phyloP scores from a whole-genome alignment of 306 rosid species.

The Dryas alaskensis region DNA sequence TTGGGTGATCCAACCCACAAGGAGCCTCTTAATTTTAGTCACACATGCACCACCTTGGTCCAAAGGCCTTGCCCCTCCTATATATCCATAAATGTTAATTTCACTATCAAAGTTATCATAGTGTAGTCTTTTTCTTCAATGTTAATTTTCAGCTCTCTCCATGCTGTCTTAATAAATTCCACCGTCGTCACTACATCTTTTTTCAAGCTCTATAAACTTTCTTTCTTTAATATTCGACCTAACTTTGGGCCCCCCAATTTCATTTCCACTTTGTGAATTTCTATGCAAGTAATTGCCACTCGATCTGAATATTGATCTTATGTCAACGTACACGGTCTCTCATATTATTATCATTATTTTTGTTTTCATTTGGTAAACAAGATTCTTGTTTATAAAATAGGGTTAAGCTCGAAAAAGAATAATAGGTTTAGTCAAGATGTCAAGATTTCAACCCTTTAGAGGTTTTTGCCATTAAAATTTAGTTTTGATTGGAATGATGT shows the following conservation, averaged over 20 bases:
- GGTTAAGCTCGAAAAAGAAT: neutral
- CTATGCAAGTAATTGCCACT: constrained; percentile 1
- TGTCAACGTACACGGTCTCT: neutral
- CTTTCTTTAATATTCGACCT: constrained; percentile 3
- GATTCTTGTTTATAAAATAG: constrained; percentile 3
- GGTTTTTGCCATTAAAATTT: neutral
- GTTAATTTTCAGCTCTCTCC: constrained; percentile 4
- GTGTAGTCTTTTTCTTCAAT: neutral
- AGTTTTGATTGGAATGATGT: neutral
- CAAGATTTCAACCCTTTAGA: constrained; percentile 21
- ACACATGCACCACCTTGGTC: neutral
- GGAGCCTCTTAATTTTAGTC: neutral
- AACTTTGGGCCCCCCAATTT: neutral
- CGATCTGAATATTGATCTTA: neutral
- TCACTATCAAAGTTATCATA: neutral
- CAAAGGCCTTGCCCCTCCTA: neutral
- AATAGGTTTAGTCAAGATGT: constrained; percentile 11
- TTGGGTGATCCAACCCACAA: neutral
- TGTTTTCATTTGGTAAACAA: neutral
- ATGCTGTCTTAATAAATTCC: constrained; percentile 3
- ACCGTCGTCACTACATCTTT: neutral
- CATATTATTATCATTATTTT: neutral
- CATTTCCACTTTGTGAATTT: neutral
- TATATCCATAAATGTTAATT: neutral
- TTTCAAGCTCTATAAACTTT: neutral